These are phyloP conservation scores for Thelephora terrestris DNA, from an alignment of 1,284 basidiomycete genomes.

Conservation along the genomic window DNA sequence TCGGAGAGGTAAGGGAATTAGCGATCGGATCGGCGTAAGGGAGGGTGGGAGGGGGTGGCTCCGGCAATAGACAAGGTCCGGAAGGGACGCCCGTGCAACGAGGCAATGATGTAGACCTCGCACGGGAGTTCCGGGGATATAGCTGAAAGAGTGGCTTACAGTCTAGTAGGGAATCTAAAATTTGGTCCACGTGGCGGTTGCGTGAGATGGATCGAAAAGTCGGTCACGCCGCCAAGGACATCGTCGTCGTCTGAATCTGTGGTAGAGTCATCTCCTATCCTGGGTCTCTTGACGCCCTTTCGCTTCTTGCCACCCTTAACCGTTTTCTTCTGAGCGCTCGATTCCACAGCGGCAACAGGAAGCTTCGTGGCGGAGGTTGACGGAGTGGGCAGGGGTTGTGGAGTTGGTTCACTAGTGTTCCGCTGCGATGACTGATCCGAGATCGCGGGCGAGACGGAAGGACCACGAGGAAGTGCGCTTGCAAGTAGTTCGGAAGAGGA, in stretches of 20 bases:
- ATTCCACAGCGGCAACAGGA: neutral
- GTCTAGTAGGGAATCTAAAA: constrained; percentile 5
- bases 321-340: neutral
- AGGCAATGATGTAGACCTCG: neutral
- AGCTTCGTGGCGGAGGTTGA: neutral
- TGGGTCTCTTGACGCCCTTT: constrained; percentile 6
- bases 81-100: neutral
- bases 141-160: constrained; percentile 8
- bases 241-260: constrained; percentile 11
- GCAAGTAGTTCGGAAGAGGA: neutral
- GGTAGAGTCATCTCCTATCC: constrained; percentile 3
- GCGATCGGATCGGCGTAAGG: constrained; percentile 1
- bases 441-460: neutral
- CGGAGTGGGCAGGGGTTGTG: neutral
- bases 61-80: neutral
- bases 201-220: constrained; percentile 3
- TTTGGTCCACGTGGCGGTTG: constrained; percentile 10
- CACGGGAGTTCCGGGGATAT: neutral
- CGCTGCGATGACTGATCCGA: neutral
- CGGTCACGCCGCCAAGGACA: neutral
- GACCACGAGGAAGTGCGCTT: neutral
- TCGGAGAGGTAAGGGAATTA: constrained; percentile 1
- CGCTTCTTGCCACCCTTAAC: neutral
- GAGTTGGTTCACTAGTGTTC: neutral
- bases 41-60: neutral